Conservation (phyloP, 441 rosid species). For the Daphne laureola region DNA sequence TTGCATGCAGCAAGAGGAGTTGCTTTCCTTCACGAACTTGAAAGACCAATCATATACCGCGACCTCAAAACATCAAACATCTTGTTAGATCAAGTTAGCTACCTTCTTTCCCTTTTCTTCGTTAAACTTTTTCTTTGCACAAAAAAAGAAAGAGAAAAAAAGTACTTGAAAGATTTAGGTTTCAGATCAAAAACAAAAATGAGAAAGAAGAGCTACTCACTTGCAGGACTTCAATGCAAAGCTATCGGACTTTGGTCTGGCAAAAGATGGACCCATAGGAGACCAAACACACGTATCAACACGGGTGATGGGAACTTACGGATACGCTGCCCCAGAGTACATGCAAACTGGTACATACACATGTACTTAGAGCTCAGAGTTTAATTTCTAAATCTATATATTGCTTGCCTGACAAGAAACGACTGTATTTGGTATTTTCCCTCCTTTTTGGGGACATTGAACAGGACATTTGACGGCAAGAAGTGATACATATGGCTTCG, state of each 20-base stretch:
- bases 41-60: constrained; percentile 85
- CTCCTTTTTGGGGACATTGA: background rate
- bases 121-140: constrained; percentile 1
- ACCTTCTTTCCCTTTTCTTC: constrained; percentile 6
- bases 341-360: constrained; percentile 74
- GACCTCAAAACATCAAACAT: constrained; percentile 97
- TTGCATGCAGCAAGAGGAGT: constrained; percentile 91
- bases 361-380: no score
- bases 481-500: constrained; percentile 95
- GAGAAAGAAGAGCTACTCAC: background rate
- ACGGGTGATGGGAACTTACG: constrained; percentile 97
- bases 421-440: no score
- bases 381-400: no score
- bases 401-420: no score
- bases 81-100: constrained; percentile 74
- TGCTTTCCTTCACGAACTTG: constrained; percentile 90
- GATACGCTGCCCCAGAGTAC: constrained; percentile 98
- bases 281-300: constrained; percentile 99
- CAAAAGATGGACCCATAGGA: constrained; percentile 98
- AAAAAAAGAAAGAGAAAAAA: no score
- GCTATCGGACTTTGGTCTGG: constrained; percentile 97
- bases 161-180: no score
- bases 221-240: constrained; percentile 68
- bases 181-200: no score
- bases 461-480: constrained; percentile 90